Evolutionary conservation across 2,329 filamentous ascomycete genomes (phyloP), one percentile per base, ranked within the genome.

Genomic region (Phaeosphaeriaceae sp.): DNA sequence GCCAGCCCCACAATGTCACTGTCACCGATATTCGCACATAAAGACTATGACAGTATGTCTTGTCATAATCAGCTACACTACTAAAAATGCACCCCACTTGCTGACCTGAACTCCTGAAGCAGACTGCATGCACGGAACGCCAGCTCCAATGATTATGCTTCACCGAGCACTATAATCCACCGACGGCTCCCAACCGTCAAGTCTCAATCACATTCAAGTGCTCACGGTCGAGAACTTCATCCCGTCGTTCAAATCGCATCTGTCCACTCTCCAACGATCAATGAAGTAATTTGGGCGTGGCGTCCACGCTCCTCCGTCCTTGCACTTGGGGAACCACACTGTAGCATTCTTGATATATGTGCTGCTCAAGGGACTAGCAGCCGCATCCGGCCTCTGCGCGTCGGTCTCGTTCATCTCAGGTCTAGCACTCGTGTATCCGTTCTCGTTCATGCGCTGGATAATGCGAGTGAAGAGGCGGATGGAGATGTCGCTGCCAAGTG

Each of bases 401-500:
- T 77, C 67, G 3, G 72, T 67, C 3, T 79, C 70, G 3, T 82
- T 69, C 22, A 77, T 76, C 1, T 78, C 68, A 0, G 87, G 86
- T 1, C 80, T 78, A 0, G 82, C 82, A 13, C 72, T 76, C 0
- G 72, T 75, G 3, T 79, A 76, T 0, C 78, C 77, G 10, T 81
- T 76, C 6, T 78, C 71, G 13, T 76, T 64, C 82, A 88, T 85
- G 52, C 80, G 66, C 67, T 81, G 81, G 53, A 87, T 65, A 4
- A 89, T 70, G 0, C 86, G 79, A 0, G 81, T 77, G 4, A 85
- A 75, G 1, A 87, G 77, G 24, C 78, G 76, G 0, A 81, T 80
- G 1, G 83, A 83, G 0, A 80, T 81, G 57, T 90, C 87, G 0
- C 84, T 83, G 1, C 86, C 86, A 0, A 89, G 78, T 0, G 87